Conservation (phyloP, 225 moss, liverwort and hornwort species). For the Polytrichum commune region DNA sequence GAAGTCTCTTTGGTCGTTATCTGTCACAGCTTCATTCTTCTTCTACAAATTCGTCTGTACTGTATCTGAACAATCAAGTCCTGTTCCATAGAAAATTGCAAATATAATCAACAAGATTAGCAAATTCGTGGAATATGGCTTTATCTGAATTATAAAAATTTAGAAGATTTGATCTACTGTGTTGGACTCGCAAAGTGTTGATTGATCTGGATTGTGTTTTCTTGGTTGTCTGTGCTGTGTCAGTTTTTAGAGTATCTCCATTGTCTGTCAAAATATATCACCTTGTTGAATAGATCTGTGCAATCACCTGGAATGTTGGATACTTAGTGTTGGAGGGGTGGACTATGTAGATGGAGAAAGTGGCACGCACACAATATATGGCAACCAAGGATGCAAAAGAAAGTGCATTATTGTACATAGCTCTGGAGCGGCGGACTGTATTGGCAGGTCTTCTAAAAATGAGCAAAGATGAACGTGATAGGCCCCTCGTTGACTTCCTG, state of each 20-base stretch:
- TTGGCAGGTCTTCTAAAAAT: slow-evolving; percentile 90
- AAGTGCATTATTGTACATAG: slow-evolving; percentile 87
- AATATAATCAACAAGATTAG: background rate
- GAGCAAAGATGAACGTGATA: slow-evolving; percentile 87
- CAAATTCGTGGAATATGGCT: no score
- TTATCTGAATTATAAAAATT: no score
- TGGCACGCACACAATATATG: slow-evolving; percentile 87
- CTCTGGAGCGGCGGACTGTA: slow-evolving; percentile 77
- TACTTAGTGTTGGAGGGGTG: slow-evolving; percentile 16
- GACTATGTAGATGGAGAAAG: slow-evolving; percentile 75
- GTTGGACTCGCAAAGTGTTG: no score
- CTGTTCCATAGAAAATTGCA: background rate
- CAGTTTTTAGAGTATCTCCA: no score
- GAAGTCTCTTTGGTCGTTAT: no score
- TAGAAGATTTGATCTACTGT: no score
- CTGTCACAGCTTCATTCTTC: no score
- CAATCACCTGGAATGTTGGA: background rate
- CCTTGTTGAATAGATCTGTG: no score
- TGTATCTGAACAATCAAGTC: background rate
- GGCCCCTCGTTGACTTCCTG: slow-evolving; percentile 80
- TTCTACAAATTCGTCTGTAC: no score
- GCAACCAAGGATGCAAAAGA: slow-evolving; percentile 92
- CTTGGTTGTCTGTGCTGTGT: no score
- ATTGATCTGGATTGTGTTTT: no score
- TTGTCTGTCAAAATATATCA: no score